These are phyloP conservation scores for Alternaria gansuensis DNA, from an alignment of 2,329 filamentous ascomycete genomes.

Conservation along the genomic window DNA sequence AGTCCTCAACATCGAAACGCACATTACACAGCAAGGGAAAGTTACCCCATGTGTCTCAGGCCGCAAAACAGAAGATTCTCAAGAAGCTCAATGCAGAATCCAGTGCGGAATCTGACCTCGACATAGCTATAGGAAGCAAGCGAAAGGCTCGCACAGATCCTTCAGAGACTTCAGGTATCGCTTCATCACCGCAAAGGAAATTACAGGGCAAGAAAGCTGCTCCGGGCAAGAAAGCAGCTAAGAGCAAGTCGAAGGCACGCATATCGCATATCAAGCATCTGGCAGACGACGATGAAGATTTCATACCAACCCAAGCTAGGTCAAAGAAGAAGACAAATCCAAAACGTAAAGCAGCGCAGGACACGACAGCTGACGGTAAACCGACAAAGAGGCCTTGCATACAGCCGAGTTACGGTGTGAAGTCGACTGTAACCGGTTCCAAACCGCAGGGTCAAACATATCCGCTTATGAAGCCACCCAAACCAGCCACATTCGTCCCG, in stretches of 20 bases:
- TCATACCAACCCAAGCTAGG: slow-evolving; percentile 8
- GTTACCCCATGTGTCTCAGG: slow-evolving; percentile 27
- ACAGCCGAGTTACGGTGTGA: background rate
- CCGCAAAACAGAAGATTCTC: slow-evolving; percentile 23
- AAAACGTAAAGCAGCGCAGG: slow-evolving; percentile 22
- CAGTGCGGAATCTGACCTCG: slow-evolving; percentile 3
- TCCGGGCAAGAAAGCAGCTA: background rate
- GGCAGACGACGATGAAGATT: slow-evolving; percentile 26
- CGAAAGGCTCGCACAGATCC: background rate
- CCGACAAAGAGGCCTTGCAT: slow-evolving; percentile 8
- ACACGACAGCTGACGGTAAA: background rate
- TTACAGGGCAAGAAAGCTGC: background rate
- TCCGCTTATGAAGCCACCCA: slow-evolving; percentile 4
- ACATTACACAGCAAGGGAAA: slow-evolving; percentile 24
- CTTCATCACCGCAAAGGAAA: slow-evolving; percentile 9
- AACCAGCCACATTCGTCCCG: slow-evolving; percentile 6
- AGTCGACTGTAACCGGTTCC: background rate
- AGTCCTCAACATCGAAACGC: slow-evolving; percentile 2
- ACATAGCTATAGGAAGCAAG: slow-evolving; percentile 9
- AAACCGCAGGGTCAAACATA: slow-evolving; percentile 7
- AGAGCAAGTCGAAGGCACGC: slow-evolving; percentile 1
- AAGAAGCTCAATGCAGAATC: slow-evolving; percentile 13
- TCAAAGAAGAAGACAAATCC: slow-evolving; percentile 13
- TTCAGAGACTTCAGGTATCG: background rate
- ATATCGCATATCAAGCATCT: slow-evolving; percentile 13